A percentile compares a stretch with the other conserved stretches of the same genome.
Evolutionary conservation across 768 basidiomycete genomes (phyloP).

Genomic region (Boletus rufocinnamomeus): DNA sequence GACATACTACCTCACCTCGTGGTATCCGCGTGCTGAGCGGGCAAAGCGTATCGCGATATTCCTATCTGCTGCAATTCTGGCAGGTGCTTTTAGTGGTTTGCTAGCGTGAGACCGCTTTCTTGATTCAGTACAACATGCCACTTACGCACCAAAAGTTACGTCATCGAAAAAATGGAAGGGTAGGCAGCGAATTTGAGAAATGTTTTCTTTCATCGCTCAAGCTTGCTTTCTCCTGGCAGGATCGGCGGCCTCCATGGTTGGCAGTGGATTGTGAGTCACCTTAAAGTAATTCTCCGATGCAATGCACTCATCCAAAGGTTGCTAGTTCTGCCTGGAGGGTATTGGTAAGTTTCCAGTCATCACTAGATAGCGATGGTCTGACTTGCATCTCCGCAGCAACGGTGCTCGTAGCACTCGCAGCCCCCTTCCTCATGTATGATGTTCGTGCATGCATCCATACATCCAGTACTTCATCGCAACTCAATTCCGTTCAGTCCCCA

Average conservation of each 20-base stretch:
- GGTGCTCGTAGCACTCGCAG: constrained; percentile 13
- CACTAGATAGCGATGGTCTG: neutral
- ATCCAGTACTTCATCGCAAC: neutral
- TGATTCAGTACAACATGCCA: no score
- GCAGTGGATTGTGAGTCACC: constrained; percentile 39
- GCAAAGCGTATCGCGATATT: constrained; percentile 59
- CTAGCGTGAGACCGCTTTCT: constrained; percentile 40
- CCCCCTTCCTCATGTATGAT: constrained; percentile 54
- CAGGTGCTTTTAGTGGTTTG: constrained; percentile 51
- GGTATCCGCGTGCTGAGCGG: constrained; percentile 60
- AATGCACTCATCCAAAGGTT: constrained; percentile 2
- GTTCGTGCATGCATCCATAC: constrained; percentile 32
- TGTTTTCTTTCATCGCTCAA: neutral
- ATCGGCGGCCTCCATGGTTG: constrained; percentile 38
- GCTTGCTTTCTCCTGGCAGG: constrained; percentile 10
- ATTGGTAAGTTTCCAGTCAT: constrained; percentile 9
- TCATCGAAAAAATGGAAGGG: constrained; percentile 37
- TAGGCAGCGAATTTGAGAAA: constrained; percentile 24
- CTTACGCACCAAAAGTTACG: constrained; percentile 33
- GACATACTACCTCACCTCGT: constrained; percentile 49
- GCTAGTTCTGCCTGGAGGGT: constrained; percentile 33
- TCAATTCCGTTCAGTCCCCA: constrained; percentile 9
- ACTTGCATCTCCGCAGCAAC: constrained; percentile 9
- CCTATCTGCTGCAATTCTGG: constrained; percentile 56
- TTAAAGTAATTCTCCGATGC: neutral